phyloP scores from a whole-genome alignment of 2,329 filamentous ascomycete genomes.

The Ceratocystis diversiconidia region DNA sequence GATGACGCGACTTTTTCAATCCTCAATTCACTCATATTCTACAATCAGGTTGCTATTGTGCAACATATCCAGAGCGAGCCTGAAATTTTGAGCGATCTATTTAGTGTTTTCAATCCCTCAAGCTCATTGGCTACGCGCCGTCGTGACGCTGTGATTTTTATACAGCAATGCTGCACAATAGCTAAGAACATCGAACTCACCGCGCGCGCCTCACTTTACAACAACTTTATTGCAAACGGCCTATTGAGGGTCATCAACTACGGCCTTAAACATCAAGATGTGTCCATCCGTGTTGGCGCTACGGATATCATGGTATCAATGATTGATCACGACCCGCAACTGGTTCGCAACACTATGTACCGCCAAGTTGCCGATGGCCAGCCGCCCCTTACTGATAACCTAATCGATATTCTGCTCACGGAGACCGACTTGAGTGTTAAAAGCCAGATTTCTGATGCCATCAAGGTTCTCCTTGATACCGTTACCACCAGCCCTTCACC shows the following conservation, averaged over 20 bases:
- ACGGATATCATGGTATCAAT: slow-evolving; percentile 88
- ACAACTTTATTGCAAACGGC: slow-evolving; percentile 78
- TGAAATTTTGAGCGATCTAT: slow-evolving; percentile 69
- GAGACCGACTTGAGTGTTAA: slow-evolving; percentile 92
- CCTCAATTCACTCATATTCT: slow-evolving; percentile 95
- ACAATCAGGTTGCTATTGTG: slow-evolving; percentile 96
- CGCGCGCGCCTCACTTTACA: slow-evolving; percentile 66
- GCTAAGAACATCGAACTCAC: slow-evolving; percentile 87
- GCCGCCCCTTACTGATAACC: slow-evolving; percentile 71
- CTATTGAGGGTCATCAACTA: slow-evolving; percentile 84
- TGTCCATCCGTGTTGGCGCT: slow-evolving; percentile 74
- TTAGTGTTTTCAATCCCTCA: slow-evolving; percentile 62
- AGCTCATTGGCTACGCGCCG: slow-evolving; percentile 56
- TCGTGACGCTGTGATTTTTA: slow-evolving; percentile 89
- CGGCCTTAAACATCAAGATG: slow-evolving; percentile 71
- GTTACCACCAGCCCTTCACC: slow-evolving; percentile 23
- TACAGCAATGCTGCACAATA: slow-evolving; percentile 88
- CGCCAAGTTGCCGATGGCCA: slow-evolving; percentile 80
- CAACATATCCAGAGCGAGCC: slow-evolving; percentile 79
- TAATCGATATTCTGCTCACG: slow-evolving; percentile 81
- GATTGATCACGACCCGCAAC: slow-evolving; percentile 87
- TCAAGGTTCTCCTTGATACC: slow-evolving; percentile 81
- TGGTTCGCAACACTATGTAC: slow-evolving; percentile 88
- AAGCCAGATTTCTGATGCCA: slow-evolving; percentile 84
- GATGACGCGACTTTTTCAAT: slow-evolving; percentile 97